Conservation (phyloP, 225 moss, liverwort and hornwort species). For the Physcomitrium patens region DNA sequence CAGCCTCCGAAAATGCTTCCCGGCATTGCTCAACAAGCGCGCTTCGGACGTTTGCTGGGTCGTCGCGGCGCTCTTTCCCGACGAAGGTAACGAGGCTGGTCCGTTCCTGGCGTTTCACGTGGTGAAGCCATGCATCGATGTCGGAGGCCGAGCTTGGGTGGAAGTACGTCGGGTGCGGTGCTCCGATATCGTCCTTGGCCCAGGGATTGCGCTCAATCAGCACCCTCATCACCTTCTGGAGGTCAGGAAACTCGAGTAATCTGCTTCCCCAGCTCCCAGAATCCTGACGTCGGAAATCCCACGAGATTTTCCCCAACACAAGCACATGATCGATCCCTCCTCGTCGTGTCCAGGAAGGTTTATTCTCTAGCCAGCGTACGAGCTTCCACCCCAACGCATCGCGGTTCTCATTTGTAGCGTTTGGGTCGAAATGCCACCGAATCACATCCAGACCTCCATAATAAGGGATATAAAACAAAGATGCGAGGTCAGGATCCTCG, state of each 20-base stretch:
- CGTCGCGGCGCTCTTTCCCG: conserved; percentile 36
- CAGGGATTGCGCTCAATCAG: conserved; percentile 51
- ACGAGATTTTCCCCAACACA: conserved; percentile 37
- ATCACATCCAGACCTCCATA: conserved; percentile 82
- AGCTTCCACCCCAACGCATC: conserved; percentile 34
- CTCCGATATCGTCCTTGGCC: conserved; percentile 36
- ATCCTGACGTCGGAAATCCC: conserved; percentile 40
- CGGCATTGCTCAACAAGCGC: no score
- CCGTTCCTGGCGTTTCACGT: neutral
- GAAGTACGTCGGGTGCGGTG: conserved; percentile 69
- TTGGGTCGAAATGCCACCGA: conserved; percentile 59
- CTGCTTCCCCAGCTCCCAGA: conserved; percentile 36
- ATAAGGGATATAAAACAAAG: conserved; percentile 78
- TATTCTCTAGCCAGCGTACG: conserved; percentile 26
- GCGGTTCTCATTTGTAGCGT: conserved; percentile 17
- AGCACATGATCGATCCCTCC: conserved; percentile 67
- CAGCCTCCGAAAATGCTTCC: no score
- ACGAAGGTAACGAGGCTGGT: conserved; percentile 39
- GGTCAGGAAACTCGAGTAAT: conserved; percentile 19
- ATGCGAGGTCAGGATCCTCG: conserved; percentile 49
- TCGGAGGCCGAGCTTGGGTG: conserved; percentile 53
- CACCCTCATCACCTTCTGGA: conserved; percentile 58
- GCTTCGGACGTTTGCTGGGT: no score
- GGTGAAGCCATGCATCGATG: conserved; percentile 31
- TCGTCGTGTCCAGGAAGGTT: conserved; percentile 40